Evolutionary conservation across 148 eudicot genomes (phyloP), one percentile per base, ranked within the genome.

Genomic region (Salicornia ramosissima): DNA sequence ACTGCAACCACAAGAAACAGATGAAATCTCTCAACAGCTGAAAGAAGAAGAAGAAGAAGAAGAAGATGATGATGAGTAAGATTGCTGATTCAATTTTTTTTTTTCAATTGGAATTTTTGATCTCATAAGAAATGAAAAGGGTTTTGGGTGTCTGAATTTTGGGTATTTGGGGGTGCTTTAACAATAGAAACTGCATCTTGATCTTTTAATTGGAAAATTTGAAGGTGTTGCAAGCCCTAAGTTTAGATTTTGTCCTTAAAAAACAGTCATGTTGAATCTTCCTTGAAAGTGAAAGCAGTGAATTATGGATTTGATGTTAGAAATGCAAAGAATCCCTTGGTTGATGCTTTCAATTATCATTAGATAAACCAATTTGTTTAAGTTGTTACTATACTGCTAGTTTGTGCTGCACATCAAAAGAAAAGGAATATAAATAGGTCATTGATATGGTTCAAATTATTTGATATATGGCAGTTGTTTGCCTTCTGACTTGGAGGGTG

Each of bases 401-500:
- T 13, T 10, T 22, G 18, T 39, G 50, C 15, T 14, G 33, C 26
- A 15, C 18, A 13, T 40, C 25, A 21, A 14, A 42, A 42, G 13
- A 5, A 8, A 4, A 8, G 12, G n/a, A n/a, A n/a, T n/a, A n/a
- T n/a, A n/a, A 36, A 36, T 3, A 49, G 53, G 22, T 7, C 22
- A 56, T 56, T 29, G 34, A 16, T 6, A 13, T 56, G 29, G 39
- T 61, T 60, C 24, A n/a, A 68, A 16, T 47, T 24, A 56, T 77
- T 46, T 85, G 69, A 74, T 19, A 61, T 77, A 39, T 85, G 68
- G 71, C 91, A 94, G 99, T 78, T 94, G 97, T 77, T 77, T 94
- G 84, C 99, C 99, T 76, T 78, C 86, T 72, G 84, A 91, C 80
- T 78, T 94, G 90, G 96, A 80, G 88, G 99, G 96, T 73, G 99